phyloP scores from a whole-genome alignment of 2,329 filamentous ascomycete species.

The Whalleya microplaca region DNA sequence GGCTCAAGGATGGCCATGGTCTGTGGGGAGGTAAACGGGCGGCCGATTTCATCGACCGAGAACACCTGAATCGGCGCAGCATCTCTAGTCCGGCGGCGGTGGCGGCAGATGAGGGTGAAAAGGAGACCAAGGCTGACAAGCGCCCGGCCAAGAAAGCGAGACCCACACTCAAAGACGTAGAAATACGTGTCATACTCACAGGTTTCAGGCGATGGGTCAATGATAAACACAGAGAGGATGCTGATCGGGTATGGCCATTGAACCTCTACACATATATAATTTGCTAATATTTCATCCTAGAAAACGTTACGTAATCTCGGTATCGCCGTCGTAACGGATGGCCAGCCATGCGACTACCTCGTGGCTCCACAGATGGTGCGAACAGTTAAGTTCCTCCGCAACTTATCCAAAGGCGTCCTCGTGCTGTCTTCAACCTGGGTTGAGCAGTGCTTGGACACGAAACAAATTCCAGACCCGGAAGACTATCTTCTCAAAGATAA shows the following conservation, averaged over 20 bases:
- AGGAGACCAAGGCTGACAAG: slow-evolving; percentile 49
- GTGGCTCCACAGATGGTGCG: slow-evolving; percentile 86
- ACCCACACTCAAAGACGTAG: slow-evolving; percentile 64
- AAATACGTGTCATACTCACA: slow-evolving; percentile 79
- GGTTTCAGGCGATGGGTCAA: slow-evolving; percentile 83
- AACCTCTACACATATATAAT: slow-evolving; percentile 9
- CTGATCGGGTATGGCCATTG: slow-evolving; percentile 69
- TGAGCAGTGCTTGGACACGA: slow-evolving; percentile 72
- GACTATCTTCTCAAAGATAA: slow-evolving; percentile 72
- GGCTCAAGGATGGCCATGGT: slow-evolving; percentile 49
- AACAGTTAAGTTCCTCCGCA: slow-evolving; percentile 91
- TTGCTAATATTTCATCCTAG: slow-evolving; percentile 48
- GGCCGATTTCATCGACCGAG: slow-evolving; percentile 60
- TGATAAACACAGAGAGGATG: slow-evolving; percentile 73
- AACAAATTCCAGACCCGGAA: slow-evolving; percentile 65
- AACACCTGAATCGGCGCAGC: slow-evolving; percentile 40
- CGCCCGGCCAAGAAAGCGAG: slow-evolving; percentile 66
- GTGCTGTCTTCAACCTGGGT: slow-evolving; percentile 81
- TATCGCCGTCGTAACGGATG: slow-evolving; percentile 78
- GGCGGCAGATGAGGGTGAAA: slow-evolving; percentile 28
- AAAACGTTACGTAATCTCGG: slow-evolving; percentile 81
- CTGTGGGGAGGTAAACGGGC: slow-evolving; percentile 68
- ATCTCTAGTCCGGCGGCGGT: slow-evolving; percentile 43
- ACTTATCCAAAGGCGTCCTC: slow-evolving; percentile 77
- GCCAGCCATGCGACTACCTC: slow-evolving; percentile 78